These are phyloP conservation scores for Mortierella sp. DNA, from an alignment of 371 early-diverging fungal genomes.

Conservation along the genomic window DNA sequence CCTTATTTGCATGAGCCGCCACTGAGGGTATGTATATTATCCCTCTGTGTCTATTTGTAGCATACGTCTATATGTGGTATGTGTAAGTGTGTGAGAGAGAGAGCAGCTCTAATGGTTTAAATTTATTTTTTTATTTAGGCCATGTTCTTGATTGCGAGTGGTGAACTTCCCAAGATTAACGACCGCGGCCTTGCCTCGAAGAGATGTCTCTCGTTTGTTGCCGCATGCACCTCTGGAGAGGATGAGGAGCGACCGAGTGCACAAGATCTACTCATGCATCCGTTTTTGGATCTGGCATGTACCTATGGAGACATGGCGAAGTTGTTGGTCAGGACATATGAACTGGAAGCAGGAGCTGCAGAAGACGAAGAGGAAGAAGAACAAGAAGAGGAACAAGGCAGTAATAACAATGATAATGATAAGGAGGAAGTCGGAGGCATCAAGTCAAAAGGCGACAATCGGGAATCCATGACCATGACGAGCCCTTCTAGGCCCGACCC, in stretches of 20 bases:
- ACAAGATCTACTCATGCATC: slow-evolving; percentile 57
- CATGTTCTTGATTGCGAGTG: slow-evolving; percentile 72
- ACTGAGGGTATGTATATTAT: slow-evolving; percentile 58
- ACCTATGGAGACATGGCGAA: slow-evolving; percentile 26
- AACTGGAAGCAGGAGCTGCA: slow-evolving; percentile 26
- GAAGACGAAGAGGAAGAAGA: slow-evolving; percentile 17
- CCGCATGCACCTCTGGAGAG: slow-evolving; percentile 60
- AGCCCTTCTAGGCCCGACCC: neutral
- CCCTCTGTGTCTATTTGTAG: no score
- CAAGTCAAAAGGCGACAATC: no score
- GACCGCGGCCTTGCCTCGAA: slow-evolving; percentile 65
- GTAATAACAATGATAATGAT: no score
- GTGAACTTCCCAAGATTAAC: slow-evolving; percentile 67
- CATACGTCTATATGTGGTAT: no score
- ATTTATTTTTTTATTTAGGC: slow-evolving; percentile 55
- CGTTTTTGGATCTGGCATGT: slow-evolving; percentile 39
- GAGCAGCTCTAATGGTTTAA: no score
- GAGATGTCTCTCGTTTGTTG: slow-evolving; percentile 64
- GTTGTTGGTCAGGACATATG: slow-evolving; percentile 36
- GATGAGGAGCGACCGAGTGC: slow-evolving; percentile 60
- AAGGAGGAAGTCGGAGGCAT: no score
- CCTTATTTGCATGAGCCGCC: slow-evolving; percentile 78
- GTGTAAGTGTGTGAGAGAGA: no score
- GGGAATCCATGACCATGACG: neutral
- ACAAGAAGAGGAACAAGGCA: slow-evolving; percentile 2